Evolutionary conservation across 1,284 basidiomycete species (phyloP), one percentile per base, ranked within the genome.

Genomic region (Meripilus lineatus): DNA sequence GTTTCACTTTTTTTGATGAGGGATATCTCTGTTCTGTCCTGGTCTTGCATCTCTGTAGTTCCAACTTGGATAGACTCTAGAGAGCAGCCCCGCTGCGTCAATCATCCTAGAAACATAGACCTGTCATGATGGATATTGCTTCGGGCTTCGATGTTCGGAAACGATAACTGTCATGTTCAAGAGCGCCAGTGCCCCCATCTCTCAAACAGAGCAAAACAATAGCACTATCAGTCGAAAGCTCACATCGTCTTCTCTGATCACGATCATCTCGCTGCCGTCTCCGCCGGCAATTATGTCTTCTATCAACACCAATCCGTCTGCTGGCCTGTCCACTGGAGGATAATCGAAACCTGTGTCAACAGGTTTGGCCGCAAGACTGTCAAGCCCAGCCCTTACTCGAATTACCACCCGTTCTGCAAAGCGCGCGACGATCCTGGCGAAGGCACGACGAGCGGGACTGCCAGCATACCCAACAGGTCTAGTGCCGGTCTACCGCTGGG

Each of bases 311-410:
- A 40, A 52, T 23, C 6, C 17, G 21, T 10, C 21, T n/a, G 10
- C 20, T 26, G 33, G 46, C 18, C 52, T 51, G 23, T 50, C 52
- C 14, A 55, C 55, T 23, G 49, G 56, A 1, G 40, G 49, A 2
- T 50, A 61, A 17, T 63, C 72, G 6, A 79, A 82, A 56, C 69
- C 88, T 1, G 92, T 95, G 56, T 61, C 71, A 28, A 96, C 93
- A 1, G 93, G 93, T 1, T 90, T 86, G 53, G 70, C 74, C 21
- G 87, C 84, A 93, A 91, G 64, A 75, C 89, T 2, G 96, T 97
- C 77, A 93, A 94, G 62, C 93, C 93, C 2, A 80, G 86, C 0
- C 81, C 13, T 63, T 95, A 24, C 62, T 93, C 45, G 88, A 89
- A 1, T 66, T 94, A 20, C 89, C 90, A 3, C 72, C 88, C 6